A percentile compares a stretch with the other conserved stretches of the same genome.
phyloP scores from a whole-genome alignment of 192 early-diverging fungal species.

The Diversispora eburnea region DNA sequence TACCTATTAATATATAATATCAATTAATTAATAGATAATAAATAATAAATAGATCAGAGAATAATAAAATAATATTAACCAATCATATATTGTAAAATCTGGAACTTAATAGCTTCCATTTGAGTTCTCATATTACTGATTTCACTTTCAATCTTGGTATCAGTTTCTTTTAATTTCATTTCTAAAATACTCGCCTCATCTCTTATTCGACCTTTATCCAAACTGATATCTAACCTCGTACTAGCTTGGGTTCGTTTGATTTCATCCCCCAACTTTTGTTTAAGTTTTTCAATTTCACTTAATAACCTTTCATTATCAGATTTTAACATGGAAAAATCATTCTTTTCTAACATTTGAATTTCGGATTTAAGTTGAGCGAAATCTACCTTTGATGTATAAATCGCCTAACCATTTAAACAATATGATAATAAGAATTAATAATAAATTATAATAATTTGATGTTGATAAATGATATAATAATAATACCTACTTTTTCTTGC shows the following conservation, averaged over 20 bases:
- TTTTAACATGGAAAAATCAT: conserved; percentile 79
- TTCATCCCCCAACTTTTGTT: conserved; percentile 78
- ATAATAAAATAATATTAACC: conserved; percentile 32
- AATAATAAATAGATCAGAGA: no score
- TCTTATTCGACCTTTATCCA: conserved; percentile 85
- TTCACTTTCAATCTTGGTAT: conserved; percentile 85
- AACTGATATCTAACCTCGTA: conserved; percentile 78
- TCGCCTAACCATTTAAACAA: conserved; percentile 38
- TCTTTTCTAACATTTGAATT: conserved; percentile 85
- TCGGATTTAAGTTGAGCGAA: conserved; percentile 86
- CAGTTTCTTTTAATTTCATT: conserved; percentile 80
- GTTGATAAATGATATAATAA: neutral
- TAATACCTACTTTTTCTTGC: conserved; percentile 60
- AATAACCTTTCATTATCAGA: conserved; percentile 76
- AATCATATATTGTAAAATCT: conserved; percentile 77
- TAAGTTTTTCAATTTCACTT: conserved; percentile 81
- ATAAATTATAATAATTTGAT: neutral
- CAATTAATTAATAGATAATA: no score
- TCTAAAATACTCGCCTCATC: conserved; percentile 83
- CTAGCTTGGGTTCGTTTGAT: conserved; percentile 78
- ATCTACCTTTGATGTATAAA: conserved; percentile 86
- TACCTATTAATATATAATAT: conserved; percentile 28
- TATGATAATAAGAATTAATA: neutral
- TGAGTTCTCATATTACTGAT: conserved; percentile 74
- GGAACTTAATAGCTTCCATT: conserved; percentile 87